Conservation (phyloP, 352 stramenopile genomes). For the Albugo candida region DNA sequence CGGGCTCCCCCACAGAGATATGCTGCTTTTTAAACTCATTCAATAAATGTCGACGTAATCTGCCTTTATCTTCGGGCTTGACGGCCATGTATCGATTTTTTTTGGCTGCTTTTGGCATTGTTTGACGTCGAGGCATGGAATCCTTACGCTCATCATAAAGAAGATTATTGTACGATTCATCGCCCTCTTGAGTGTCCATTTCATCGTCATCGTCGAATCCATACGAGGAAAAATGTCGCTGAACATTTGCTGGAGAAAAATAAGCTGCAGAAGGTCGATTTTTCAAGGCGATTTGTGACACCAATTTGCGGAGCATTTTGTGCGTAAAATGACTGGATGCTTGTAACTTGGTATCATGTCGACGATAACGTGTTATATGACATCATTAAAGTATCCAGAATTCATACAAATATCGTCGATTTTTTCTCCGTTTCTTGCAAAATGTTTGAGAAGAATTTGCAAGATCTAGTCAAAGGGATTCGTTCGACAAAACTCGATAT, state of each 20-base stretch:
- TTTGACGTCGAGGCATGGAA: constrained; percentile 28
- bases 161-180: background rate
- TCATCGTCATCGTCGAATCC: no score
- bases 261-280: no score
- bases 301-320: no score
- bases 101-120: constrained; percentile 44
- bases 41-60: constrained; percentile 51
- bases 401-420: no score
- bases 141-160: background rate
- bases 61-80: constrained; percentile 49
- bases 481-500: constrained; percentile 92
- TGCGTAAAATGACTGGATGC: no score
- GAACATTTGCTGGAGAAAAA: no score
- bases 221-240: no score
- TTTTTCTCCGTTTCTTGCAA: background rate
- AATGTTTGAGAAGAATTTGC: constrained; percentile 98
- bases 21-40: constrained; percentile 65
- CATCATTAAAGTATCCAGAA: no score
- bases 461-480: constrained; percentile 98
- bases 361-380: no score
- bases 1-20: constrained; percentile 34
- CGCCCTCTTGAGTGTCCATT: no score
- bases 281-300: no score
- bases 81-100: constrained; percentile 63
- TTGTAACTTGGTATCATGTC: no score